Conservation (phyloP, 2,329 filamentous ascomycete species). For the Lachnellula suecica region DNA sequence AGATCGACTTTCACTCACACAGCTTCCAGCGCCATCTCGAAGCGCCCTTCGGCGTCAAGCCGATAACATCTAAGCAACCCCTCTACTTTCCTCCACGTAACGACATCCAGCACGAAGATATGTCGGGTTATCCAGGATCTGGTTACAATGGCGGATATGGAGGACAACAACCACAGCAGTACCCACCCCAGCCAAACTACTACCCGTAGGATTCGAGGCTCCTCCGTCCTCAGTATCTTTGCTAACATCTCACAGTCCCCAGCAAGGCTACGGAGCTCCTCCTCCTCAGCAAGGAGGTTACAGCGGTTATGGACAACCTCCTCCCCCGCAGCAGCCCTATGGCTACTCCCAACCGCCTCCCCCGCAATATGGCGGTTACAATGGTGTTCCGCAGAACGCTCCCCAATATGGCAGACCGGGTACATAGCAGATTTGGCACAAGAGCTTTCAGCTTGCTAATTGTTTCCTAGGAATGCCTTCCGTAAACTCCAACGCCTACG, state of each 20-base stretch:
- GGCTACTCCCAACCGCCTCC: conserved; percentile 40
- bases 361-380: conserved; percentile 47
- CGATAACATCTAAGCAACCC: conserved; percentile 10
- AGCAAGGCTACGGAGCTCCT: conserved; percentile 29
- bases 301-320: conserved; percentile 47
- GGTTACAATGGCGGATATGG: conserved; percentile 49
- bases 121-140: conserved; percentile 63
- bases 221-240: conserved; percentile 30
- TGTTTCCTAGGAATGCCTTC: conserved; percentile 38
- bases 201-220: conserved; percentile 45
- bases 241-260: conserved; percentile 25
- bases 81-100: neutral
- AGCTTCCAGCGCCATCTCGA: neutral
- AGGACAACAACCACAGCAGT: conserved; percentile 43
- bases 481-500: conserved; percentile 51
- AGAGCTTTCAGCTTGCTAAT: conserved; percentile 3
- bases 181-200: conserved; percentile 40
- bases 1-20: conserved; percentile 4
- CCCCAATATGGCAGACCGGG: conserved; percentile 51
- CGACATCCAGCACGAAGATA: conserved; percentile 32
- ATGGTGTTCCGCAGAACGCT: conserved; percentile 33
- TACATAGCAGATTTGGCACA: conserved; percentile 31
- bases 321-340: conserved; percentile 43
- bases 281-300: conserved; percentile 39
- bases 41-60: conserved; percentile 19